Evolutionary conservation across 2,329 filamentous ascomycete species (phyloP).

Genomic region (Phyllosticta citribraziliensis): DNA sequence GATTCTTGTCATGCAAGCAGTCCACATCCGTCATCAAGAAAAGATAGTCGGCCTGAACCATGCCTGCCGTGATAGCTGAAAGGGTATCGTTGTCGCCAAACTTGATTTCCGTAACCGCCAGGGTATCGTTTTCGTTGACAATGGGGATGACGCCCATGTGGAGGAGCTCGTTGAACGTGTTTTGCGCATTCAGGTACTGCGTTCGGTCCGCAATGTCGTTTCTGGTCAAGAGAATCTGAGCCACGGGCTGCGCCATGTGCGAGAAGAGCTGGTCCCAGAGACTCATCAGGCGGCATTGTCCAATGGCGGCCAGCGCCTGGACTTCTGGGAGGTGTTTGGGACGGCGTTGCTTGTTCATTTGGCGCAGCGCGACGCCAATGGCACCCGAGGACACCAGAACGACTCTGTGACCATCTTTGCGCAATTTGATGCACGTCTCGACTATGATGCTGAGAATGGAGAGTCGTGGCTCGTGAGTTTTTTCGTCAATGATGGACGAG

Average conservation of each 20-base stretch:
- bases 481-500: conserved; percentile 97
- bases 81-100: conserved; percentile 98
- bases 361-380: conserved; percentile 83
- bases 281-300: conserved; percentile 88
- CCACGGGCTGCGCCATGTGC: conserved; percentile 80
- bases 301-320: conserved; percentile 91
- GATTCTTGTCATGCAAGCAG: conserved; percentile 94
- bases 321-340: conserved; percentile 86
- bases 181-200: conserved; percentile 93
- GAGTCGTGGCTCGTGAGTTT: conserved; percentile 83
- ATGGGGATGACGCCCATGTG: conserved; percentile 96
- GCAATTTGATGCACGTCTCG: conserved; percentile 79
- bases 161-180: conserved; percentile 81
- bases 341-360: conserved; percentile 78
- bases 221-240: conserved; percentile 86
- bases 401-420: conserved; percentile 85
- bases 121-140: conserved; percentile 96
- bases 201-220: conserved; percentile 96
- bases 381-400: conserved; percentile 95
- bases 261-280: conserved; percentile 90
- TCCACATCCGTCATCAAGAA: conserved; percentile 99
- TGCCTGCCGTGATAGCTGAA: conserved; percentile 90
- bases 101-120: conserved; percentile 97
- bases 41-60: conserved; percentile 92
- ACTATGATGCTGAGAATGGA: conserved; percentile 88